Percentiles rank a stretch among this genome's conserved stretches.
Conservation (phyloP, 2,329 filamentous ascomycete genomes). For the Colletotrichum sp. region DNA sequence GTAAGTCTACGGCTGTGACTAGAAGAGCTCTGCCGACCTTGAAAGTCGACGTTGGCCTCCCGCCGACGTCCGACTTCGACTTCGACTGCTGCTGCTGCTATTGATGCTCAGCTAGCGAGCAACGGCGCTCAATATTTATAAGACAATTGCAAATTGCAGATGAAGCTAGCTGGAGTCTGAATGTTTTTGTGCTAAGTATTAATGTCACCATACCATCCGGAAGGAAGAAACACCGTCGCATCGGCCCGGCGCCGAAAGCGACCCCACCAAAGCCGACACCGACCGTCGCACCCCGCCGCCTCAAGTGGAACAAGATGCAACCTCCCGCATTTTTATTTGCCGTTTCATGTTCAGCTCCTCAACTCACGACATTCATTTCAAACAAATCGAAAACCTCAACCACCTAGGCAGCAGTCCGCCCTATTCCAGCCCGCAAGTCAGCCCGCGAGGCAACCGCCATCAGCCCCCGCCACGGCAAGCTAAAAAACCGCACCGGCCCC, state of each 20-base stretch:
- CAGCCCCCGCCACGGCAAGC: neutral
- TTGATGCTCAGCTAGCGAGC: neutral
- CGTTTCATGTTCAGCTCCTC: neutral
- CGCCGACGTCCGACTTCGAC: neutral
- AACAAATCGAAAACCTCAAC: neutral
- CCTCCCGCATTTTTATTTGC: neutral
- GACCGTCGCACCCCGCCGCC: neutral
- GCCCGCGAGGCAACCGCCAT: neutral
- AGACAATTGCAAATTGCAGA: neutral
- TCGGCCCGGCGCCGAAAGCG: neutral
- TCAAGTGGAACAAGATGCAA: neutral
- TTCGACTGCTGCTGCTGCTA: neutral
- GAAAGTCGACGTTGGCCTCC: neutral
- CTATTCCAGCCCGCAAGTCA: neutral
- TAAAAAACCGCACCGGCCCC: neutral
- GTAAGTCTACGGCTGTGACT: neutral
- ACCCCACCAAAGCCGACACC: neutral
- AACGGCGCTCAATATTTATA: neutral
- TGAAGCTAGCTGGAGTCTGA: neutral
- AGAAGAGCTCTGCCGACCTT: neutral
- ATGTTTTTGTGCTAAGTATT: neutral
- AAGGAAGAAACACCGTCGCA: neutral
- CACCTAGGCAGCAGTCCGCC: neutral
- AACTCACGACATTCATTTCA: neutral
- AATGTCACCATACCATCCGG: neutral